Percentiles rank a stretch among this genome's conserved stretches.
phyloP scores from a whole-genome alignment of 805 yeast species.

The Lachancea mirantina region DNA sequence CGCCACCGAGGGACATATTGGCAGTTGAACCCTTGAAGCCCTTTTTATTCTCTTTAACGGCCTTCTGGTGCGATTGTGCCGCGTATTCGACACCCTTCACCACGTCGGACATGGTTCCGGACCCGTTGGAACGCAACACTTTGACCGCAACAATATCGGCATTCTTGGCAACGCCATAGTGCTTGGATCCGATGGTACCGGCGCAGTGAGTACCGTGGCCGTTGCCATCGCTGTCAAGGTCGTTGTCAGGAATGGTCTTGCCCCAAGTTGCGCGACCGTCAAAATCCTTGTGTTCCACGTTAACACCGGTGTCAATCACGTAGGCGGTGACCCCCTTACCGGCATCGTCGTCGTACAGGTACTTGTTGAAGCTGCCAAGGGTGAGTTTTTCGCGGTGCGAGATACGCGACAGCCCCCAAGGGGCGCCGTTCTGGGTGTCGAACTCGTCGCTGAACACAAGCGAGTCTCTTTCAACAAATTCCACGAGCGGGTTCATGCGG shows the following conservation, averaged over 20 bases:
- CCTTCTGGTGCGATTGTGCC: constrained; percentile 59
- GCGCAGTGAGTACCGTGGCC: constrained; percentile 98
- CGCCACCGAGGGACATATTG: constrained; percentile 94
- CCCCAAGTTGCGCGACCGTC: constrained; percentile 86
- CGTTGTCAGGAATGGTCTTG: constrained; percentile 66
- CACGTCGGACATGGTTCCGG: constrained; percentile 78
- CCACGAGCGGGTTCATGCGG: constrained; percentile 56
- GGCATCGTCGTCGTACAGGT: constrained; percentile 61
- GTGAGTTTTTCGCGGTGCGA: constrained; percentile 71
- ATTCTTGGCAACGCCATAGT: constrained; percentile 78
- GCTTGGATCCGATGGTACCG: constrained; percentile 81
- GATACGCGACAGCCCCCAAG: constrained; percentile 91
- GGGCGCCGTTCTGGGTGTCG: constrained; percentile 72
- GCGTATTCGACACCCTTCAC: constrained; percentile 81
- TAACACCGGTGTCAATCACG: constrained; percentile 85
- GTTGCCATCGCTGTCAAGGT: constrained; percentile 68
- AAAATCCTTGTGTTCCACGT: constrained; percentile 67
- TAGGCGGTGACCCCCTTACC: constrained; percentile 84
- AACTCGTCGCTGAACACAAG: constrained; percentile 57
- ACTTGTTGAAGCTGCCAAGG: constrained; percentile 64
- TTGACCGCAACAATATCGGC: constrained; percentile 77
- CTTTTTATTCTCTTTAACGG: constrained; percentile 42
- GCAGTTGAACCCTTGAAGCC: constrained; percentile 82
- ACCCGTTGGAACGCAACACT: constrained; percentile 74
- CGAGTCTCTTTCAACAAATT: constrained; percentile 70